Base-by-base conservation (phyloP, 352 stramenopile species). In the Globisporangium iwayamae region DNA sequence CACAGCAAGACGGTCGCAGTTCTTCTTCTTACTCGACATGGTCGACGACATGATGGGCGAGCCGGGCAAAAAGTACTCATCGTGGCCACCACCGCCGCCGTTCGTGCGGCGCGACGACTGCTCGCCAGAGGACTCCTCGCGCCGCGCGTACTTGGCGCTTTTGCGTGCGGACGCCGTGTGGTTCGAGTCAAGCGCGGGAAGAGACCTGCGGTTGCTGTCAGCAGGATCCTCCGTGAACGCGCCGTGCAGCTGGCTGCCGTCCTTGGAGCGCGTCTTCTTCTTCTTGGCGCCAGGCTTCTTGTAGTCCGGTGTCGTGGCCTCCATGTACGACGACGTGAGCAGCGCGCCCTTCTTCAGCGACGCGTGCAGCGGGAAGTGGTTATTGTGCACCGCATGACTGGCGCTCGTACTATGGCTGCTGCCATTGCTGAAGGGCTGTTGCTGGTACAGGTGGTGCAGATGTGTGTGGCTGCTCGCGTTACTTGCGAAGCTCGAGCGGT, bases 401-500 rank as follows among this genome's bases (percentile, higher is more conserved):
- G 50, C 20, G 38, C 20, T 58, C 25, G 25, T 2, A 39, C 41
- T 47, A n/a, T 28, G 18, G 28, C 9, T 56, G 28, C 52, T 56
- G 20, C 30, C 45, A 18, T 47, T 63, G 45, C 50, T 58, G 62
- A 55, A 64, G 38, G 53, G 16, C 25, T 53, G 16, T 18, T 53
- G 22, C 41, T 45, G 36, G 14, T 58, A 36, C 5, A 60, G 30
- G 53, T 71, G 59, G 14, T 67, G 43, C 43, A 48, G 7, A 18
- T 48, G 43, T 0, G 5, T 22, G 43, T 48, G 68, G 18, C 50
- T 65, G 60, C 76, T 78, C 11, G 73, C 76, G 36, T 76, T 69
- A 30, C 75, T 74, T 32, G 76, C 79, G 4, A 78, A 67, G 60
- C 76, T 85, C 14, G 76, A 73, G 43, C 72, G 73, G 45, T 66